phyloP scores from a whole-genome alignment of 148 eudicot genomes.

The Bassia scoparia region DNA sequence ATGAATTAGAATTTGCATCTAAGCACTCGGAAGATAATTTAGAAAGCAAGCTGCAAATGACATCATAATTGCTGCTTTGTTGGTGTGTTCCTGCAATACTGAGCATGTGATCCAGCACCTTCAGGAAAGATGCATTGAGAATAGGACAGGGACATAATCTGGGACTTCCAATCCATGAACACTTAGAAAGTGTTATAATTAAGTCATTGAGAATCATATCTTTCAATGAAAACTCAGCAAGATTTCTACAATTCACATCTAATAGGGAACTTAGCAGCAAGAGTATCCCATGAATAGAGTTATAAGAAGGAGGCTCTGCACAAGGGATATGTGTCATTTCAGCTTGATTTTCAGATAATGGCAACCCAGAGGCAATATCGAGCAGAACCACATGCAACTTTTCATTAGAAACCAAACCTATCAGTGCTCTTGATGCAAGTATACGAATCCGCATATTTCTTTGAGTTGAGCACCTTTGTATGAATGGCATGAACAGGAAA shows the following conservation, averaged over 20 bases:
- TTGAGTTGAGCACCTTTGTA: constrained; percentile 76
- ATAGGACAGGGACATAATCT: constrained; percentile 60
- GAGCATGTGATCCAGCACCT: constrained; percentile 77
- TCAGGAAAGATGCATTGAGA: constrained; percentile 56
- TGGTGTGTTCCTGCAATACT: constrained; percentile 54
- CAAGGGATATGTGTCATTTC: constrained; percentile 4
- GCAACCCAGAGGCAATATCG: constrained; percentile 66
- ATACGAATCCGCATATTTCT: constrained; percentile 78
- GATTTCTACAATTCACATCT: constrained; percentile 69
- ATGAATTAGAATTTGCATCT: constrained; percentile 36
- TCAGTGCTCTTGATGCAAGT: constrained; percentile 85
- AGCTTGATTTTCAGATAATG: constrained; percentile 33
- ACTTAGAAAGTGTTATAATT: constrained; percentile 42
- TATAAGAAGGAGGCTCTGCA: constrained; percentile 36
- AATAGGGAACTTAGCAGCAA: constrained; percentile 72
- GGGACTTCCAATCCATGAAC: constrained; percentile 83
- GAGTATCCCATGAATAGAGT: constrained; percentile 81
- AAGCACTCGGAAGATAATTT: constrained; percentile 68
- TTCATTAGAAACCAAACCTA: constrained; percentile 84
- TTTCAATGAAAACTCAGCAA: constrained; percentile 55
- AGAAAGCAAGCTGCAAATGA: constrained; percentile 50
- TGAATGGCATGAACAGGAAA: constrained; percentile 79
- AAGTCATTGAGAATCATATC: constrained; percentile 59
- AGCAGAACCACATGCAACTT: constrained; percentile 61
- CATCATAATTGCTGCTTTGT: constrained; percentile 37